These are phyloP conservation scores for Halocafeteria seosinensis DNA, from an alignment of 108 stramenopile genomes.

Conservation along the genomic window DNA sequence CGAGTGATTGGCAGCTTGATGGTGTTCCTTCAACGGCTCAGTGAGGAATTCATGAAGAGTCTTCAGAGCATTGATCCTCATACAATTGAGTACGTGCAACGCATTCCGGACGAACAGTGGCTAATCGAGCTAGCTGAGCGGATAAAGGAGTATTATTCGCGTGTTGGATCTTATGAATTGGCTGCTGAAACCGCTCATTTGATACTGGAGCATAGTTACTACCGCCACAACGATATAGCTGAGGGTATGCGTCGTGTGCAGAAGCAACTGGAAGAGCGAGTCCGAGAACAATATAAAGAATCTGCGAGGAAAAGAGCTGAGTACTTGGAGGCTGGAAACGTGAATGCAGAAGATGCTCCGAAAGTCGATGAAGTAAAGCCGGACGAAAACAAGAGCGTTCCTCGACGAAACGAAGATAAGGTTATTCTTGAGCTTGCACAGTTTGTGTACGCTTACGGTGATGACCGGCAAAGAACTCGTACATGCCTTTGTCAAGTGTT, in stretches of 20 bases:
- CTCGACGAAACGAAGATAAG: not conserved
- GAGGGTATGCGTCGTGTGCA: slow-evolving; percentile 37
- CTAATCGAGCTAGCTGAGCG: slow-evolving; percentile 51
- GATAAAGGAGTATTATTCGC: slow-evolving; percentile 61
- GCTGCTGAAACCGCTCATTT: slow-evolving; percentile 56
- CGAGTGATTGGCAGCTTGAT: slow-evolving; percentile 68
- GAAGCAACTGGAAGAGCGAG: not conserved
- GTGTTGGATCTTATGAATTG: slow-evolving; percentile 41
- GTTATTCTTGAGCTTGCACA: slow-evolving; percentile 41
- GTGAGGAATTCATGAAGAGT: slow-evolving; percentile 85
- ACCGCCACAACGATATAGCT: slow-evolving; percentile 79
- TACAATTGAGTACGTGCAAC: slow-evolving; percentile 64
- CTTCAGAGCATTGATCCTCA: slow-evolving; percentile 77
- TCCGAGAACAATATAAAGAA: no score
- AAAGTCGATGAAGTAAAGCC: not conserved
- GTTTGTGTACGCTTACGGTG: slow-evolving; percentile 72
- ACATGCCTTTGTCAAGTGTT: slow-evolving; percentile 90
- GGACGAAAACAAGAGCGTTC: not conserved
- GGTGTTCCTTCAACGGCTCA: slow-evolving; percentile 58
- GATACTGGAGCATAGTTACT: slow-evolving; percentile 80
- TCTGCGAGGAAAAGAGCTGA: not conserved
- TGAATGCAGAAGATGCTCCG: not conserved
- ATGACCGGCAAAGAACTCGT: slow-evolving; percentile 58
- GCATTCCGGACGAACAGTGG: slow-evolving; percentile 68
- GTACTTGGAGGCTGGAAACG: not conserved